Conservation (phyloP, 2,329 filamentous ascomycete genomes). For the Verticillium isaacii region DNA sequence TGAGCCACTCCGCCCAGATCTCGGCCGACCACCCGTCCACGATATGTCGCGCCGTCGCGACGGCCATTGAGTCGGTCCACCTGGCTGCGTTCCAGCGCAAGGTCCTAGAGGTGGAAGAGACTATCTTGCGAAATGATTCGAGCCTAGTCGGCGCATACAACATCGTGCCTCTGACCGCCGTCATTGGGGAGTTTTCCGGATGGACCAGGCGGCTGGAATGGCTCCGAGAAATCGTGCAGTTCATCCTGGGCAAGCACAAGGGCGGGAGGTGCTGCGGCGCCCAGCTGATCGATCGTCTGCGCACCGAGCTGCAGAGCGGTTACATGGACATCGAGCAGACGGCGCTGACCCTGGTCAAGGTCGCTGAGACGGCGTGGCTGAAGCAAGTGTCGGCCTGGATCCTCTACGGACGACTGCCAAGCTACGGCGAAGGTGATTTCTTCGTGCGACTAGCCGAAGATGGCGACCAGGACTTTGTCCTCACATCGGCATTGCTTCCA, state of each 20-base stretch:
- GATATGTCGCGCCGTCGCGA: slow-evolving; percentile 83
- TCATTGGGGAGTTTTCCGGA: slow-evolving; percentile 79
- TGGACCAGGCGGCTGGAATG: slow-evolving; percentile 85
- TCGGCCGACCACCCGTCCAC: slow-evolving; percentile 69
- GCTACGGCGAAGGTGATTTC: slow-evolving; percentile 77
- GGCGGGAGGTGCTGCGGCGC: slow-evolving; percentile 57
- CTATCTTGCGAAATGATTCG: slow-evolving; percentile 71
- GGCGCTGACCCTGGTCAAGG: slow-evolving; percentile 64
- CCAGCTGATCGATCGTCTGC: slow-evolving; percentile 70
- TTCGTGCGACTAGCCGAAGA: slow-evolving; percentile 60
- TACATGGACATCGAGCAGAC: slow-evolving; percentile 81
- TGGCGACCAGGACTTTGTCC: slow-evolving; percentile 50
- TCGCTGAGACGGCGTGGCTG: slow-evolving; percentile 87
- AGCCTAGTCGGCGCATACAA: slow-evolving; percentile 84
- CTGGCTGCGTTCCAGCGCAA: slow-evolving; percentile 77
- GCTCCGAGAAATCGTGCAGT: slow-evolving; percentile 70
- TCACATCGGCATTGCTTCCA: slow-evolving; percentile 61
- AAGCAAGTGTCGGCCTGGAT: slow-evolving; percentile 89
- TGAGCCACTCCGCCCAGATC: slow-evolving; percentile 61
- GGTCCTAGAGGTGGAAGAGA: slow-evolving; percentile 77
- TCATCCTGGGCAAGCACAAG: slow-evolving; percentile 48
- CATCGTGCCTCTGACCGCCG: slow-evolving; percentile 83
- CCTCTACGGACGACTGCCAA: slow-evolving; percentile 78
- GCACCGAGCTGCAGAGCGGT: slow-evolving; percentile 76
- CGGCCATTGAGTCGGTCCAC: slow-evolving; percentile 69